Evolutionary conservation across 2,329 filamentous ascomycete species (phyloP).

Genomic region (Penicillium sp.): DNA sequence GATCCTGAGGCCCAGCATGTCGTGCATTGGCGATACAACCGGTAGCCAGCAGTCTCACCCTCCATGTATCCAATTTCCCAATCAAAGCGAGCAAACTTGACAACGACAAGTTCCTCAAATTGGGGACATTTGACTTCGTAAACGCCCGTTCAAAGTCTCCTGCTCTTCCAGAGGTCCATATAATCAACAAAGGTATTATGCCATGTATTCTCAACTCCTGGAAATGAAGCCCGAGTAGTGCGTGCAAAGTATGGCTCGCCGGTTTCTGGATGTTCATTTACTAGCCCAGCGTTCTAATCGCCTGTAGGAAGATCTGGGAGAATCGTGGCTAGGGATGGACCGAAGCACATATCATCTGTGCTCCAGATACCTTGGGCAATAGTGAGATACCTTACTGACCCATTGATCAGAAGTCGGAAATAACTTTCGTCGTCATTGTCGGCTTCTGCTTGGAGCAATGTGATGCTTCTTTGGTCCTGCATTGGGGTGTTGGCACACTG

Average conservation of each 20-base stretch:
- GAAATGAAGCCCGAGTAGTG: constrained; percentile 19
- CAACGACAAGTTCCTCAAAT: neutral
- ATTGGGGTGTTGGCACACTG: neutral
- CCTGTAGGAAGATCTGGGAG: constrained; percentile 25
- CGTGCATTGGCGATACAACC: neutral
- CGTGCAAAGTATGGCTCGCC: constrained; percentile 23
- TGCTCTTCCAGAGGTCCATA: neutral
- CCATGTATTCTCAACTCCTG: constrained; percentile 22
- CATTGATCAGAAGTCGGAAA: neutral
- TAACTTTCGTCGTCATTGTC: neutral
- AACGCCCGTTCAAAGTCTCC: neutral
- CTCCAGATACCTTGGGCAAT: constrained; percentile 26
- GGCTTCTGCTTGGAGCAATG: neutral
- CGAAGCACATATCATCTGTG: constrained; percentile 31
- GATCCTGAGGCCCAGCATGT: neutral
- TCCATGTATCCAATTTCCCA: neutral
- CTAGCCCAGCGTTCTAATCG: constrained; percentile 33
- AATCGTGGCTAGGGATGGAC: constrained; percentile 23
- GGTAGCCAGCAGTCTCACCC: neutral
- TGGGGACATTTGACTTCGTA: neutral
- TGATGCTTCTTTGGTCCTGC: neutral
- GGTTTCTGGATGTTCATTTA: constrained; percentile 16
- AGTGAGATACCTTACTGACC: constrained; percentile 31
- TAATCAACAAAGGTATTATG: constrained; percentile 14
- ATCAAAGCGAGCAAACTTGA: neutral